Conservation (phyloP, 352 stramenopile genomes). For the Pythium aristosporum region DNA sequence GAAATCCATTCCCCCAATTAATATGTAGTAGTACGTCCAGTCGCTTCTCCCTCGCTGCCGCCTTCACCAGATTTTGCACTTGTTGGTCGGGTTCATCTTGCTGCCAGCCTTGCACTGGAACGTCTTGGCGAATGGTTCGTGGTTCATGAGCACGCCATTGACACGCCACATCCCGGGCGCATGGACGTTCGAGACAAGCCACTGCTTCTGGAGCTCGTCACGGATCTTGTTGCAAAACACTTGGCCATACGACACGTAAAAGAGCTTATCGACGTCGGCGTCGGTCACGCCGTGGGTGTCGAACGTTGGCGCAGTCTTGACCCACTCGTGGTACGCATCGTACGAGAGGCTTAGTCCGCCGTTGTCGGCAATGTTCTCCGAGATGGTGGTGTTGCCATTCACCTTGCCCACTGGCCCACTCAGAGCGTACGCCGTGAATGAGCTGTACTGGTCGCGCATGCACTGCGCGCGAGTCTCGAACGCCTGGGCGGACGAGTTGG, state of each 20-base stretch:
- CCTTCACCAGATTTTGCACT: slow-evolving; percentile 33
- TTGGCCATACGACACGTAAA: slow-evolving; percentile 71
- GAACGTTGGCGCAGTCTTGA: slow-evolving; percentile 14
- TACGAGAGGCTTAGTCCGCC: slow-evolving; percentile 61
- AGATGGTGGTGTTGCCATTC: slow-evolving; percentile 60
- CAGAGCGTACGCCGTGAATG: slow-evolving; percentile 38
- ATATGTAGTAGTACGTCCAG: no score
- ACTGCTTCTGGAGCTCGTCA: slow-evolving; percentile 28
- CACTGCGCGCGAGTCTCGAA: slow-evolving; percentile 70
- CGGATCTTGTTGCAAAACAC: slow-evolving; percentile 57
- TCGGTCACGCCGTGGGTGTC: slow-evolving; percentile 5
- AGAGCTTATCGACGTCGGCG: slow-evolving; percentile 41
- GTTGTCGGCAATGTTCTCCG: slow-evolving; percentile 83
- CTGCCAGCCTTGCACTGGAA: slow-evolving; percentile 22
- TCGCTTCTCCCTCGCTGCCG: no score
- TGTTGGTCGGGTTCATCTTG: slow-evolving; percentile 28
- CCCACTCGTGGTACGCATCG: slow-evolving; percentile 56
- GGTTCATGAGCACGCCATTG: slow-evolving; percentile 32
- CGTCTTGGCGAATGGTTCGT: slow-evolving; percentile 18
- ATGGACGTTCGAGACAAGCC: slow-evolving; percentile 36
- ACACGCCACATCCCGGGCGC: slow-evolving; percentile 35
- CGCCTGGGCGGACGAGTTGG: slow-evolving; percentile 53
- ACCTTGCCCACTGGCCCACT: slow-evolving; percentile 44
- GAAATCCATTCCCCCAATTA: no score
- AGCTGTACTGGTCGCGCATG: slow-evolving; percentile 59